Evolutionary conservation across 2,329 filamentous ascomycete genomes (phyloP).

Genomic region (Reticulascus tulasneorum): DNA sequence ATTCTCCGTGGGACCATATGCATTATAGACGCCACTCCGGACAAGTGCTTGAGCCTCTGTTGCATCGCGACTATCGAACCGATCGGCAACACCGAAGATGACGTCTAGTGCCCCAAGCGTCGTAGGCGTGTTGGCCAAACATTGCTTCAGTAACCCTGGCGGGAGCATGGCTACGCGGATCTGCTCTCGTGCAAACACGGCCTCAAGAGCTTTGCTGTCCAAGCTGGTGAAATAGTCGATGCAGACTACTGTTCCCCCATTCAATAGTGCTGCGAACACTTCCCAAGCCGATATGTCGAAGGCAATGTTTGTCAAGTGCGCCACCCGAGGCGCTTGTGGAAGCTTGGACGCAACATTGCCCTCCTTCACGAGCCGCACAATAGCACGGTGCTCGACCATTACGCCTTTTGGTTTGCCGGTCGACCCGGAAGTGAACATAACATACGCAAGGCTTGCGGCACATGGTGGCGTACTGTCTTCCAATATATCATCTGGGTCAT

Average conservation of each 20-base stretch:
- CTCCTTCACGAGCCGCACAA: background rate
- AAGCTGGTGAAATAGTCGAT: conserved; percentile 1
- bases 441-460: background rate
- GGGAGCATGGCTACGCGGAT: background rate
- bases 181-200: background rate
- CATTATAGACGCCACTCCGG: background rate
- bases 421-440: background rate
- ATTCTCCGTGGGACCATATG: conserved; percentile 1
- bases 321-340: background rate
- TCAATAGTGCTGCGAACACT: background rate
- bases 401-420: conserved; percentile 1
- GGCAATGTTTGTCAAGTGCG: background rate
- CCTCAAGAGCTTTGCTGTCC: background rate
- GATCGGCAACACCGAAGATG: background rate
- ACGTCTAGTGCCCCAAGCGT: background rate
- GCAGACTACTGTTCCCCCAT: background rate
- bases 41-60: background rate
- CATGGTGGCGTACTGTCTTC: background rate
- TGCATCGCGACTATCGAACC: background rate
- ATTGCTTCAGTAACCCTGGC: background rate
- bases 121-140: background rate
- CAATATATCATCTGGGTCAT: too few relatives aligned
- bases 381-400: conserved; percentile 1
- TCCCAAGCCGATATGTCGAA: background rate
- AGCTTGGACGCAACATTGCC: background rate